phyloP scores from a whole-genome alignment of 2,329 filamentous ascomycete species.

The Sclerotinia nivalis region DNA sequence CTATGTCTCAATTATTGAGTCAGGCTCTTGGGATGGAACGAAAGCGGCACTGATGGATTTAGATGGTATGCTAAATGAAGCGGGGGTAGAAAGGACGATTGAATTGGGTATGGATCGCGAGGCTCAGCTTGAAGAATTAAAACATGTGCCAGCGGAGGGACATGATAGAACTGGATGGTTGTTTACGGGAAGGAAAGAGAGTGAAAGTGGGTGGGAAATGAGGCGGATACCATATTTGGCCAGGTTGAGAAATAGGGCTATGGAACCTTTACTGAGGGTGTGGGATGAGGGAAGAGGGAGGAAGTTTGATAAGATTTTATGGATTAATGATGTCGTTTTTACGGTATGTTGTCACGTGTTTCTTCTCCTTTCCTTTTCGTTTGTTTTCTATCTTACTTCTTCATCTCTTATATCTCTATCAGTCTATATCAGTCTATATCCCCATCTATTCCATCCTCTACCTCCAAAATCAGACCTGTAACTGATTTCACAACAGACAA shows the following conservation, averaged over 20 bases:
- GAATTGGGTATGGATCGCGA: conserved; percentile 27
- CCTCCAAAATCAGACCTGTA: neutral
- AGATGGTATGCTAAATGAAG: conserved; percentile 52
- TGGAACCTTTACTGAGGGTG: conserved; percentile 43
- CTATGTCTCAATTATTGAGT: conserved; percentile 67
- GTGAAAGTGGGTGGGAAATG: conserved; percentile 43
- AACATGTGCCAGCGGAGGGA: conserved; percentile 27
- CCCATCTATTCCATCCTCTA: too few relatives aligned
- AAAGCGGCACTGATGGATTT: conserved; percentile 61
- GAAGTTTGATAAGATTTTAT: conserved; percentile 56
- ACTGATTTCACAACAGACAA: conserved; percentile 43
- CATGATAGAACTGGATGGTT: conserved; percentile 58
- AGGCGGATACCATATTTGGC: conserved; percentile 70
- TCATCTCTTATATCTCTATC: neutral
- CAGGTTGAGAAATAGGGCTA: conserved; percentile 61
- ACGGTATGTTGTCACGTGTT: conserved; percentile 44
- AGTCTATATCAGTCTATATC: neutral
- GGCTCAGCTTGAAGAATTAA: conserved; percentile 28
- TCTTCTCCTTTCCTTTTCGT: neutral
- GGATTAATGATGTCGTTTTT: conserved; percentile 63
- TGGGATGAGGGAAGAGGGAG: conserved; percentile 42
- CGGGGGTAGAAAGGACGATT: conserved; percentile 48
- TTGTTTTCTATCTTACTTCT: neutral
- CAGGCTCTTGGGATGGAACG: conserved; percentile 68
- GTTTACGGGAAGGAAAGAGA: conserved; percentile 51